Evolutionary conservation across 495 filamentous ascomycete species (phyloP), one percentile per base, ranked within the genome.

Genomic region (Friedmanniomyces simplex): DNA sequence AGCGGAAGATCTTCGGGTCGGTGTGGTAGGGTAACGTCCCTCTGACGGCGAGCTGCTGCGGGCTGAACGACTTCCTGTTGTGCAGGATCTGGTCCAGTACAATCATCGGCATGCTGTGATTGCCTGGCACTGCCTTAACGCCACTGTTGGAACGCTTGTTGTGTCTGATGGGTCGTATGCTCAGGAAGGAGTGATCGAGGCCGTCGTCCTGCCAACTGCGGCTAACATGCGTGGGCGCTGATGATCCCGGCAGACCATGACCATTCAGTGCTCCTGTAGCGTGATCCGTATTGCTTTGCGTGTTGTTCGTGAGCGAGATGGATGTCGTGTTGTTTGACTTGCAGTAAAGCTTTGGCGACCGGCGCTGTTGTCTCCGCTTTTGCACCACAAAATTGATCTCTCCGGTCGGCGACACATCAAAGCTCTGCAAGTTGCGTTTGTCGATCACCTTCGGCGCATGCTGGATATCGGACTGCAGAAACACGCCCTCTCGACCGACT

Each of bases 381-480:
- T 80, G 74, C 32, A 67, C 68, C 45, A 80, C 77, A n/a, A 73
- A 74, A 24, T 77, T 67, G 12, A 82, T 71, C 28, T 86, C 81
- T 21, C 84, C 83, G 21, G 63, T 71, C 26, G 82, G 68, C 12
- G 83, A 81, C 59, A 87, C 80, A 18, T 77, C 72, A 62, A 86
- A 74, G 32, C 74, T 78, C n/a, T 81, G 80, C 13, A 88, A 72
- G 32, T 78, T 74, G 47, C 82, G 79, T n/a, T 79, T 77, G 64
- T 89, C 87, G 50, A 90, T 79, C n/a, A 87, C 80, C 65, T 88
- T 84, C 20, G 85, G 80, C 8, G 87, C 81, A 73, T 85, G 93
- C 22, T 86, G 81, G 36, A 96, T 76, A 69, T 98, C 91, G 48
- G 86, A 89, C 69, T 98, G 93, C 20, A 83, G 82, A 64, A 98